Conservation (phyloP, 306 rosid genomes). For the Lathyrus aphaca region DNA sequence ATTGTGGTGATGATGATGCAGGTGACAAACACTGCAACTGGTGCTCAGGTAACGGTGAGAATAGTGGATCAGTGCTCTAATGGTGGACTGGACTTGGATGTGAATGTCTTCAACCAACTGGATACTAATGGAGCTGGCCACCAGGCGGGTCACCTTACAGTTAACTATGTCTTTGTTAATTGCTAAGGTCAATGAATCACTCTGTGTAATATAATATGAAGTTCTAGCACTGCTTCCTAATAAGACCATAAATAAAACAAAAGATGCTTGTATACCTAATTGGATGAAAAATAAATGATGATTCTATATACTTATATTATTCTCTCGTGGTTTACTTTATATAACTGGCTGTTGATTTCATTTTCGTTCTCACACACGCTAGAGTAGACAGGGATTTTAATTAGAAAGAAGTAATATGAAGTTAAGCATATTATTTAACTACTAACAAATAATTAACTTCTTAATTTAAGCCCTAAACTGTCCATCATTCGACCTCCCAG, state of each 20-base stretch:
- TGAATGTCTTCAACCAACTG: conserved; percentile 39
- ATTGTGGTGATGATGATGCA: not conserved
- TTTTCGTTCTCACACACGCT: too few species aligned
- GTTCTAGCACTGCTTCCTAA: not conserved
- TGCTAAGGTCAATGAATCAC: not conserved
- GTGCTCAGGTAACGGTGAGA: conserved; percentile 48
- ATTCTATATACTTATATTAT: too few species aligned
- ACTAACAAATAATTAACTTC: too few species aligned
- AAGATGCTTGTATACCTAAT: too few species aligned
- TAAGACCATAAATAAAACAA: conserved; percentile 9
- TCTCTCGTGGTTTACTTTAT: too few species aligned
- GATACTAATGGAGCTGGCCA: conserved; percentile 51
- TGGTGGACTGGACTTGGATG: conserved; percentile 64
- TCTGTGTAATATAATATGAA: not conserved
- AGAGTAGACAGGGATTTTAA: too few species aligned
- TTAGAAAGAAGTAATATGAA: too few species aligned
- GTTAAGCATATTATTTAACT: too few species aligned
- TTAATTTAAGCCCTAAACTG: too few species aligned
- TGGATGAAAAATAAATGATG: too few species aligned
- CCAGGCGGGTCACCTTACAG: conserved; percentile 44
- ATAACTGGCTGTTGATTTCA: too few species aligned
- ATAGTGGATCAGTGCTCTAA: conserved; percentile 64
- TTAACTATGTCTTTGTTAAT: conserved; percentile 49
- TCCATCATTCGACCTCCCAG: too few species aligned
- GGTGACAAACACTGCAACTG: conserved; percentile 51